A percentile compares a stretch with the other conserved stretches of the same genome.
These are phyloP conservation scores for Paraphoma chrysanthemicola DNA, from an alignment of 2,329 filamentous ascomycete genomes.

Conservation along the genomic window DNA sequence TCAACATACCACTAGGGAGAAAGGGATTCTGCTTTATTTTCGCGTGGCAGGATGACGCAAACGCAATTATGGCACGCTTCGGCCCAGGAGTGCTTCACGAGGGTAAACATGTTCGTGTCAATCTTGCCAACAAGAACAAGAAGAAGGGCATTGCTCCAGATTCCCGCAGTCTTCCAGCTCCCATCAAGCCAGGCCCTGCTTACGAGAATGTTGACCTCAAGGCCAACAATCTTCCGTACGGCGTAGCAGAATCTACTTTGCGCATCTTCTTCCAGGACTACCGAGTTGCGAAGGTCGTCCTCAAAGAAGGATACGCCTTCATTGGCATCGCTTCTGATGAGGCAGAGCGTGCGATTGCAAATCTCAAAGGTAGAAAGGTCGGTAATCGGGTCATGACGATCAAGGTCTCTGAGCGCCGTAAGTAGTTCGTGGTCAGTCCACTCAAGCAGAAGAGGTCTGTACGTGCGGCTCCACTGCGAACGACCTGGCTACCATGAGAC, in stretches of 20 bases:
- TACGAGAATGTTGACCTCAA: background rate
- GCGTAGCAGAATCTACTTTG: background rate
- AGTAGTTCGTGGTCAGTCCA: background rate
- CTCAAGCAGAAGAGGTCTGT: background rate
- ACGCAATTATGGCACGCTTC: background rate
- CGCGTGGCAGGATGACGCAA: background rate
- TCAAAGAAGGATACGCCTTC: background rate
- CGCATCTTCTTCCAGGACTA: background rate
- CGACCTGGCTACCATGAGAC: background rate
- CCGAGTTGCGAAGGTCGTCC: background rate
- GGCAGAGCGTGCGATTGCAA: background rate
- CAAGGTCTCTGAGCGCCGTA: background rate
- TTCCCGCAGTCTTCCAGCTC: background rate
- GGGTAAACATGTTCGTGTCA: background rate
- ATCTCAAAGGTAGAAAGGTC: background rate
- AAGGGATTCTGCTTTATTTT: background rate
- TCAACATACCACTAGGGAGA: background rate
- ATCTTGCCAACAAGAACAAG: background rate
- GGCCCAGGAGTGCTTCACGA: background rate
- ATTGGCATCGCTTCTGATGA: background rate
- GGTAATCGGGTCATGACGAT: background rate
- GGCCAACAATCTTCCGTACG: background rate
- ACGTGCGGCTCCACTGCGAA: background rate
- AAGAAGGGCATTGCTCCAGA: background rate
- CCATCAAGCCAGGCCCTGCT: no score